Evolutionary conservation across 2,329 filamentous ascomycete genomes (phyloP).

Genomic region (Neonectria faginata): DNA sequence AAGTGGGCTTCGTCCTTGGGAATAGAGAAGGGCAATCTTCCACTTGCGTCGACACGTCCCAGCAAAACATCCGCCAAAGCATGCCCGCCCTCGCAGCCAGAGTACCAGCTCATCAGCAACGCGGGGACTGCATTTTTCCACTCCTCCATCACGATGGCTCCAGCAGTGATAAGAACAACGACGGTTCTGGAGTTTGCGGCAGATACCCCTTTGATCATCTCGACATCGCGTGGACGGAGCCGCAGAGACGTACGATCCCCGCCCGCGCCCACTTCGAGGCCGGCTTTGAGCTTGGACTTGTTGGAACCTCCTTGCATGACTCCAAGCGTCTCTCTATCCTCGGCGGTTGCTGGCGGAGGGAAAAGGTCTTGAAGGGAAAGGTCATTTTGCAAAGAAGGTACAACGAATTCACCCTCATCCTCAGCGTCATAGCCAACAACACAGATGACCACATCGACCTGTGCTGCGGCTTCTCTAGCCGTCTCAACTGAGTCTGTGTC

Average conservation of each 20-base stretch:
- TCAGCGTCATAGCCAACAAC: constrained; percentile 36
- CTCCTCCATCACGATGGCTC: constrained; percentile 37
- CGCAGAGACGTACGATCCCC: constrained; percentile 35
- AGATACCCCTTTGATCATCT: constrained; percentile 29
- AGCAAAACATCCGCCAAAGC: too few species aligned
- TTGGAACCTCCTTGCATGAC: too few species aligned
- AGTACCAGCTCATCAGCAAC: constrained; percentile 38
- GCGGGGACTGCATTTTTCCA: constrained; percentile 28
- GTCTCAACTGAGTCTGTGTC: constrained; percentile 5
- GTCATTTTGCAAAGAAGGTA: constrained; percentile 27
- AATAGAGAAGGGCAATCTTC: too few species aligned
- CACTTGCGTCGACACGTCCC: too few species aligned
- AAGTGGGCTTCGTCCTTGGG: too few species aligned
- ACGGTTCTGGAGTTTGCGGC: constrained; percentile 26
- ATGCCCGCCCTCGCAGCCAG: constrained; percentile 24
- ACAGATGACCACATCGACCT: constrained; percentile 29
- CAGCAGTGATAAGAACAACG: constrained; percentile 32
- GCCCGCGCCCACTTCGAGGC: constrained; percentile 27
- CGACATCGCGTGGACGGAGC: constrained; percentile 26
- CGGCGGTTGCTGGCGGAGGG: constrained; percentile 10
- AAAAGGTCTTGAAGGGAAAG: constrained; percentile 3
- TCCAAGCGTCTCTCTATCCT: too few species aligned
- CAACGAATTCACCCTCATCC: constrained; percentile 37
- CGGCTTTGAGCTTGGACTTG: background rate
- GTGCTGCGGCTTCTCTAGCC: background rate